Evolutionary conservation across 2,329 filamentous ascomycete genomes (phyloP).

Genomic region (Rutstroemia sp.): DNA sequence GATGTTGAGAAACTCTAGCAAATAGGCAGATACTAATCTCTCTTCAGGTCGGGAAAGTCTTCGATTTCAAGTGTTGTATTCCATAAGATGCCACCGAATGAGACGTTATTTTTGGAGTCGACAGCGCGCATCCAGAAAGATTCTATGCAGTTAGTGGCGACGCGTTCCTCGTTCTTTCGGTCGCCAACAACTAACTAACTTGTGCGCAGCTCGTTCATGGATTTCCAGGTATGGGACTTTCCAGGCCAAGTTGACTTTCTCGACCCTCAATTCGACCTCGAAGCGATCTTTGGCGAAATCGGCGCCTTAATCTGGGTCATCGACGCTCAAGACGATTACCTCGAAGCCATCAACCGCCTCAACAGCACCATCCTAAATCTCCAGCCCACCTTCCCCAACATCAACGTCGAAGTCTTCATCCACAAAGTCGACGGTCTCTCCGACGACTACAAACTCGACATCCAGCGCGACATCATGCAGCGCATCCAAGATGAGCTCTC

Average conservation of each 20-base stretch:
- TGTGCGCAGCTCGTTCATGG: slow-evolving; percentile 83
- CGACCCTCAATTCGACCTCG: slow-evolving; percentile 81
- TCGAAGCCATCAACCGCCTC: slow-evolving; percentile 80
- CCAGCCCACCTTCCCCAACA: slow-evolving; percentile 80
- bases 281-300: slow-evolving; percentile 88
- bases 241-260: slow-evolving; percentile 92
- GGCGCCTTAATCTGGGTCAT: slow-evolving; percentile 98
- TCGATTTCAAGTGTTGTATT: slow-evolving; percentile 99
- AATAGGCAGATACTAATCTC: slow-evolving; percentile 16
- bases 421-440: slow-evolving; percentile 98
- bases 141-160: slow-evolving; percentile 71
- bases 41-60: slow-evolving; percentile 82
- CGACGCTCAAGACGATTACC: slow-evolving; percentile 95
- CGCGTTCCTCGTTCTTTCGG: neutral
- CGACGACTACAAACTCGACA: slow-evolving; percentile 93
- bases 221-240: slow-evolving; percentile 97
- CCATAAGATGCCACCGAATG: slow-evolving; percentile 91
- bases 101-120: slow-evolving; percentile 92
- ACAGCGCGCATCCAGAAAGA: slow-evolving; percentile 93
- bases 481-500: slow-evolving; percentile 93
- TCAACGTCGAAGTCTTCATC: slow-evolving; percentile 97
- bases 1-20: neutral
- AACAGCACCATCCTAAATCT: slow-evolving; percentile 86
- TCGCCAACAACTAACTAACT: slow-evolving; percentile 10
- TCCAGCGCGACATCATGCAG: slow-evolving; percentile 93